Base-by-base conservation (phyloP, 169 alveolate genomes). In the Sarcocystis neurona region DNA sequence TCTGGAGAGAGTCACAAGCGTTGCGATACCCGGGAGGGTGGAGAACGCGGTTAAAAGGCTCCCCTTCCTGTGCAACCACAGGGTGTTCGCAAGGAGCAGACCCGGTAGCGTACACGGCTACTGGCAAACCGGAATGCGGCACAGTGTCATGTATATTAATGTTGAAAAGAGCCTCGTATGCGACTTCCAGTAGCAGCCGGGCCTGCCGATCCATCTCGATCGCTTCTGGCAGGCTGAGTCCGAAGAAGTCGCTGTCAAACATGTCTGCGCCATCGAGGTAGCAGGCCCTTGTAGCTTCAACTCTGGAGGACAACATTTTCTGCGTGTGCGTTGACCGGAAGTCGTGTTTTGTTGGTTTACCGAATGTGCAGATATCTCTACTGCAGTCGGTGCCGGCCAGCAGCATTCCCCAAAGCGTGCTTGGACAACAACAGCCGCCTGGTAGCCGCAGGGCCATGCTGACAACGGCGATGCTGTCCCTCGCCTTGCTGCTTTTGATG, bases 171-270 rank as follows among this genome's bases (percentile, higher is more conserved):
- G 87, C 70, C n/a, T 48, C 74, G 37, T 46, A 43, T 12, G 87
- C 37, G 58, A 46, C 50, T 37, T 92, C 93, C 41, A 92, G 88
- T 3, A 92, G 43, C 50, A 92, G n/a, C 23, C 94, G 74, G 47
- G 89, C 93, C 66, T 80, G 90, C 20, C 92, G 94, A 47, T 92
- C 94, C 89, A 89, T 89, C n/a, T 85, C 39, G 34, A 77, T 56
- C 34, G 93, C 77, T 56, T 92, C 94, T 30, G 44, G 43, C 47
- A 85, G 43, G 15, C 92, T 46, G 32, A 92, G 56, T 32, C 79
- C 78, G 50, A 92, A 92, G 72, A 53, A 85, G 27, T 66, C 77
- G 86, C 84, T 75, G 79, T 89, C 92, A 68, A 92, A 92, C 41
- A 39, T 37, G 68, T 91, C 94, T 27, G 79, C 79, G 66, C 48